A percentile compares a stretch with the other conserved stretches of the same genome.
These are phyloP conservation scores for Arabidopsis hybrid DNA, from an alignment of 441 rosid genomes.

Conservation along the genomic window DNA sequence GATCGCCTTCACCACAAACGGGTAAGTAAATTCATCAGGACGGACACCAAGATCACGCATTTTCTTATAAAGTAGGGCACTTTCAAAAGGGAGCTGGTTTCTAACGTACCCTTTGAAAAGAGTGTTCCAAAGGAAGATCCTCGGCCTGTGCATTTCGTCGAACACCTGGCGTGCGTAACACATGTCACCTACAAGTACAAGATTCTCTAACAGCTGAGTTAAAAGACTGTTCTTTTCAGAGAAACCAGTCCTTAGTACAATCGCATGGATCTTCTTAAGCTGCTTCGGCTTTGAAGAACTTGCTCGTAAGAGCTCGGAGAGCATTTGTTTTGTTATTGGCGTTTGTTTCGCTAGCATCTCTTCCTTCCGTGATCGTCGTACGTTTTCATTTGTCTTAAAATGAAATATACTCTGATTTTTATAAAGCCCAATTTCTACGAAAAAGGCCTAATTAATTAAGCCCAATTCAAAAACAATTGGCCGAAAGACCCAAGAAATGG, in stretches of 20 bases:
- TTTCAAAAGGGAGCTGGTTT: constrained; percentile 42
- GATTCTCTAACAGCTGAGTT: constrained; percentile 42
- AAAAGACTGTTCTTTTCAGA: constrained; percentile 56
- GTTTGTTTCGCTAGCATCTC: constrained; percentile 38
- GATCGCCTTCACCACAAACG: constrained; percentile 55
- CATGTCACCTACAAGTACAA: constrained; percentile 41
- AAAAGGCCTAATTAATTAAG: background rate
- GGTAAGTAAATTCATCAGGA: constrained; percentile 56
- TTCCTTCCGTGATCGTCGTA: background rate
- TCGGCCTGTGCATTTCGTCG: constrained; percentile 63
- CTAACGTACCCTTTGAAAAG: constrained; percentile 53
- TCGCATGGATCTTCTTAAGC: constrained; percentile 50
- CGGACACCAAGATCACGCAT: constrained; percentile 46
- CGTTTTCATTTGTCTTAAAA: background rate
- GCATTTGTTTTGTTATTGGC: constrained; percentile 47
- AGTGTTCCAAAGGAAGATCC: constrained; percentile 57
- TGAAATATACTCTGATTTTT: background rate
- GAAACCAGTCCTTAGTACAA: constrained; percentile 49
- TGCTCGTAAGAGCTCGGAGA: constrained; percentile 41
- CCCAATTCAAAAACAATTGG: background rate
- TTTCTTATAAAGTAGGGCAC: constrained; percentile 39
- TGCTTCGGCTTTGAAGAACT: constrained; percentile 44
- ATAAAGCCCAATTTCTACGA: background rate
- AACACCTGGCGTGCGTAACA: constrained; percentile 53
- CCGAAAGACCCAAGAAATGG: background rate